These are phyloP conservation scores for Cenococcum geophilum DNA, from an alignment of 495 filamentous ascomycete genomes.

Conservation along the genomic window DNA sequence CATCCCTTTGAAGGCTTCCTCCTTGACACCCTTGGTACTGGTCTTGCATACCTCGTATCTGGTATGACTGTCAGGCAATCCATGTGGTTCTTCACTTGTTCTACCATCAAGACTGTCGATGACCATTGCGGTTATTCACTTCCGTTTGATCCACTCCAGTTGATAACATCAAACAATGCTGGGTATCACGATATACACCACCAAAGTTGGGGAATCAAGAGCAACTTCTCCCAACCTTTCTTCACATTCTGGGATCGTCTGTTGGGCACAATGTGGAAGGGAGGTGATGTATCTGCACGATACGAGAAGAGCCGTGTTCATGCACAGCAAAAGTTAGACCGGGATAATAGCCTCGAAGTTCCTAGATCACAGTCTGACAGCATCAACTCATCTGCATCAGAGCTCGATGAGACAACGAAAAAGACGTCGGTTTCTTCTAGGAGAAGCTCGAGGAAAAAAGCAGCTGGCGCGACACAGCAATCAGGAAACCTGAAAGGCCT, in stretches of 20 bases:
- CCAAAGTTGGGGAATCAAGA: constrained; percentile 97
- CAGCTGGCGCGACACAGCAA: constrained; percentile 24
- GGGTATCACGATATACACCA: constrained; percentile 97
- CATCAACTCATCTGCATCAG: constrained; percentile 4
- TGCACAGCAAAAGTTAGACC: constrained; percentile 35
- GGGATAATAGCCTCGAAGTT: constrained; percentile 10
- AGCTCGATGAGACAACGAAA: constrained; percentile 12
- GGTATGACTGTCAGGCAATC: constrained; percentile 72
- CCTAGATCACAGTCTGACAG: constrained; percentile 2
- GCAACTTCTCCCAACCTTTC: constrained; percentile 70
- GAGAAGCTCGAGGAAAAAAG: constrained; percentile 35
- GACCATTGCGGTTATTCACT: constrained; percentile 96
- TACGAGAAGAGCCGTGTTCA: constrained; percentile 41
- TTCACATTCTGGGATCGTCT: constrained; percentile 78
- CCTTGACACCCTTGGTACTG: constrained; percentile 81
- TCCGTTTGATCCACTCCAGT: constrained; percentile 90
- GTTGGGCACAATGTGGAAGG: constrained; percentile 68
- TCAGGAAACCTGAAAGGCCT: constrained; percentile 40
- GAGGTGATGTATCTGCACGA: constrained; percentile 49
- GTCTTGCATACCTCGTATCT: constrained; percentile 68
- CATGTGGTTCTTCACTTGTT: constrained; percentile 77
- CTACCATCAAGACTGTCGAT: constrained; percentile 91
- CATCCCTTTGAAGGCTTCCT: constrained; percentile 90
- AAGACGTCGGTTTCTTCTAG: constrained; percentile 11
- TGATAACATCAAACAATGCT: constrained; percentile 85